Conservation (phyloP, 208 protist genomes). For the Trypanosomatidae sp. region DNA sequence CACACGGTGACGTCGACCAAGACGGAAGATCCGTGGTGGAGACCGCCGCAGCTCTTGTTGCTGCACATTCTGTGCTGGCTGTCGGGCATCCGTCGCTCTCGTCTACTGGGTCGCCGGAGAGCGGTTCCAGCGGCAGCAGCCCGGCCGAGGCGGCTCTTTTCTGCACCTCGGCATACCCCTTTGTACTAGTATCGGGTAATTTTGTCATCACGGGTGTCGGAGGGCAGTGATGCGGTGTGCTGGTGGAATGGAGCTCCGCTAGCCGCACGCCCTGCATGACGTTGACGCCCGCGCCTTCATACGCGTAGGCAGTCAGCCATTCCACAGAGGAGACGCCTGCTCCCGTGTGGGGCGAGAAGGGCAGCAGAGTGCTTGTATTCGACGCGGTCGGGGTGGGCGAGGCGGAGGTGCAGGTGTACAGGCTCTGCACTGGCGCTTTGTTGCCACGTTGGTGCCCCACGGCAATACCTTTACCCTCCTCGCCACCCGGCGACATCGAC, state of each 20-base stretch:
- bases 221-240: neutral
- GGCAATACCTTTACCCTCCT: neutral
- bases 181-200: neutral
- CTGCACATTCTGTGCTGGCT: neutral
- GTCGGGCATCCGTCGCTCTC: too few relatives aligned
- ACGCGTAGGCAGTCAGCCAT: neutral
- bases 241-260: neutral
- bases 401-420: slow-evolving; percentile 8
- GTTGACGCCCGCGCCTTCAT: neutral
- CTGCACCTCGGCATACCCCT: neutral
- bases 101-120: neutral
- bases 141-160: neutral
- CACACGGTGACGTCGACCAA: neutral
- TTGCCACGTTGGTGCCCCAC: neutral
- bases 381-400: neutral
- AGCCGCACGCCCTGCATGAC: neutral
- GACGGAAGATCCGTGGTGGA: neutral
- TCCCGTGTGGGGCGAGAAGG: neutral
- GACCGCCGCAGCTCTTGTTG: neutral
- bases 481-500: neutral
- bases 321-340: neutral
- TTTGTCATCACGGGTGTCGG: neutral
- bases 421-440: neutral
- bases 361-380: neutral
- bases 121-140: neutral